Percentiles rank a stretch among this genome's conserved stretches.
Conservation (phyloP, 108 stramenopile genomes). For the Poteriospumella lacustris region DNA sequence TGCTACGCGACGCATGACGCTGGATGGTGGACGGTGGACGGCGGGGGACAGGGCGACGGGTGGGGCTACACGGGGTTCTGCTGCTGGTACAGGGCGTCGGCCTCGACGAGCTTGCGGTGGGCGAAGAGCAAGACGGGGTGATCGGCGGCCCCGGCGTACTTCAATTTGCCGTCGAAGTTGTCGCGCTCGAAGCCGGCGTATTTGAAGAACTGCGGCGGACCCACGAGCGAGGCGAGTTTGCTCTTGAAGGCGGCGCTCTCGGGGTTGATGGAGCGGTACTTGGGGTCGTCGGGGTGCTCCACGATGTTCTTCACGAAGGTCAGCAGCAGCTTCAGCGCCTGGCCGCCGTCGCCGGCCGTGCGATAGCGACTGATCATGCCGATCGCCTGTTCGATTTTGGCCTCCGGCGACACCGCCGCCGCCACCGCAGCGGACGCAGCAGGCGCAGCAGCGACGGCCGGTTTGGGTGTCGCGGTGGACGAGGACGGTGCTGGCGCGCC, state of each 20-base stretch:
- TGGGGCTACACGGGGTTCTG: no score
- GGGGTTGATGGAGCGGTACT: constrained; percentile 76
- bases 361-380: constrained; percentile 34
- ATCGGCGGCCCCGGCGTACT: neutral
- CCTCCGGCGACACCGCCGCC: constrained; percentile 32
- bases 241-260: constrained; percentile 84
- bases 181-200: constrained; percentile 69
- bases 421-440: neutral
- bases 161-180: constrained; percentile 46
- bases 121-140: neutral
- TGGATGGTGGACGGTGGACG: no score
- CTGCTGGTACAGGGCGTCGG: neutral
- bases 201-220: constrained; percentile 66
- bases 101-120: neutral
- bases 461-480: neutral
- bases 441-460: neutral
- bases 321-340: constrained; percentile 75
- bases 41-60: no score
- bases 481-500: neutral
- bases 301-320: constrained; percentile 77
- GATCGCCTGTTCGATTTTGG: constrained; percentile 31
- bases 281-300: constrained; percentile 65
- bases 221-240: constrained; percentile 74
- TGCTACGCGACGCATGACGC: no score
- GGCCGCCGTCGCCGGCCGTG: constrained; percentile 80